Conservation (phyloP, 768 basidiomycete genomes). For the Paxillus ammoniavirescens region DNA sequence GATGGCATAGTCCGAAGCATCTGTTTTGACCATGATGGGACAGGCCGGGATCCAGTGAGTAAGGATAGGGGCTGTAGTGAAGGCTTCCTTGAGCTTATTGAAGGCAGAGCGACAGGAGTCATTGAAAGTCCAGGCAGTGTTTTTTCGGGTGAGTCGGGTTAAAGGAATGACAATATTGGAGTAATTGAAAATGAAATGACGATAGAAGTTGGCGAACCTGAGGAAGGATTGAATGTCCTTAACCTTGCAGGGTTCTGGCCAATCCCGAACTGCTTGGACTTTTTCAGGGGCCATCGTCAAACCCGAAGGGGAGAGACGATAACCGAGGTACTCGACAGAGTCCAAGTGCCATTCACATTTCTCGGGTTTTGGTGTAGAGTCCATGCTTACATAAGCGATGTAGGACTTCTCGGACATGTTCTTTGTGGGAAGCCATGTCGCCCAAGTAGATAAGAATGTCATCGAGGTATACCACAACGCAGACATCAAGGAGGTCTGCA, state of each 20-base stretch:
- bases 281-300: constrained; percentile 30
- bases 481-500: no score
- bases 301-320: no score
- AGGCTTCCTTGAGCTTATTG: constrained; percentile 7
- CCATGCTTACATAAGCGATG: no score
- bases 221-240: constrained; percentile 33
- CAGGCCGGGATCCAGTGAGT: not conserved
- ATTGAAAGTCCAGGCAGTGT: constrained; percentile 12
- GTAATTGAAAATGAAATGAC: constrained; percentile 32
- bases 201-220: constrained; percentile 34
- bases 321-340: no score
- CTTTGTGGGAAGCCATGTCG: no score
- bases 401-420: no score
- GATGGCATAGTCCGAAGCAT: no score
- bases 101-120: constrained; percentile 13
- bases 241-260: constrained; percentile 26
- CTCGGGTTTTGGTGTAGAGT: no score
- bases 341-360: no score
- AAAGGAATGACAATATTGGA: constrained; percentile 32
- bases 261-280: constrained; percentile 30
- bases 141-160: constrained; percentile 26
- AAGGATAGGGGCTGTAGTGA: not conserved
- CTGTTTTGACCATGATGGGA: no score
- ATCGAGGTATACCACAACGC: no score
- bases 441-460: no score